Evolutionary conservation across 2,329 filamentous ascomycete genomes (phyloP), one percentile per base, ranked within the genome.

Genomic region (Aureobasidium mangrovei): DNA sequence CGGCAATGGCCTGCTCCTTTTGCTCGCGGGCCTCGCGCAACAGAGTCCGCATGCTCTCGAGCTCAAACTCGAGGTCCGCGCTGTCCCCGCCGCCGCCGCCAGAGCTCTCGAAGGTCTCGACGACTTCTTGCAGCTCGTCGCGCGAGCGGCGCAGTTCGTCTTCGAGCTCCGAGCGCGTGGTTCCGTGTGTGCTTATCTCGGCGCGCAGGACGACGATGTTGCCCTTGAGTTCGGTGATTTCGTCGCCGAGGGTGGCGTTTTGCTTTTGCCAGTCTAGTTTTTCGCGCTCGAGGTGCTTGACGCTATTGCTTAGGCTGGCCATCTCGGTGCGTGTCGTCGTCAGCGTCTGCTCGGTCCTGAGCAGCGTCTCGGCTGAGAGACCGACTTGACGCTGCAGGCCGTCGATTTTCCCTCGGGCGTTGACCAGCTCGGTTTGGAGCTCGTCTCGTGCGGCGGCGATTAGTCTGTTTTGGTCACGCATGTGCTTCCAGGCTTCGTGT

Each of bases 11-110:
- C n/a, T 60, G 55, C 38, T 65, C 63, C 28, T 62, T 63, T 55
- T 65, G 63, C 56, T 66, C 62, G n/a, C 60, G 61, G 4, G 63
- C 59, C 28, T 65, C 62, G 26, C 57, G 56, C 33, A 66, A 58
- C 54, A 63, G 56, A 27, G 58, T 56, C 44, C 62, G 59, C 28
- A 67, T 60, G 36, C 43, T 60, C 29, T 67, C 63, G 51, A 66
- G 64, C 47, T 67, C 64, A 47, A 57, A 62, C 51, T 65, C 60
- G 27, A 63, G 57, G 42, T 65, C 63, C 26, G 56, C 59, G 40
- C 53, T 57, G 33, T 59, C 59, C 54, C 18, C 18, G 18, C 18
- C 18, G 18, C 18, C 18, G 18, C 18, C 18, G 18, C 18, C 18
- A 1, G 18, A 18, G 18, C 1, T 62, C 58, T 29, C 59, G 57